Evolutionary conservation across 176 grass and related monocot species (phyloP).

Genomic region (Thinopyrum elongatum): DNA sequence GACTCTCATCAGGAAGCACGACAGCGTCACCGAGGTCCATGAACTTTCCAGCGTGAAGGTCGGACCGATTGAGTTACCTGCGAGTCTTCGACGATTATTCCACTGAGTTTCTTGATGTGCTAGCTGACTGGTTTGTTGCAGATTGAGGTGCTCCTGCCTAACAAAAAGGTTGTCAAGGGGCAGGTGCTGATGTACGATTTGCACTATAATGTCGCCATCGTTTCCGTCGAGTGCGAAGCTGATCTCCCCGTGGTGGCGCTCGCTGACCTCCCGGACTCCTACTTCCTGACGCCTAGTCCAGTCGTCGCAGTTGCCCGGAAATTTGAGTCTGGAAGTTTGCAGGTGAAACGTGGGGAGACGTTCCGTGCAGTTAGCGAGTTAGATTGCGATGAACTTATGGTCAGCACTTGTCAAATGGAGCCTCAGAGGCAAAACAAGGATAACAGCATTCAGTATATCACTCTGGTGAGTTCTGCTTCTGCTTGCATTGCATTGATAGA

Average conservation of each 20-base stretch:
- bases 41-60: background rate
- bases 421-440: background rate
- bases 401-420: background rate
- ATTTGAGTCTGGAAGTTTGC: background rate
- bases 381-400: background rate
- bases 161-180: background rate
- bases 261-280: background rate
- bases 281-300: conserved; percentile 5
- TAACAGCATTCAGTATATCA: too few relatives aligned
- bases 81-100: background rate
- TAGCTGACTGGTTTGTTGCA: background rate
- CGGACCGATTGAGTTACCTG: background rate
- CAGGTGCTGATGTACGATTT: background rate
- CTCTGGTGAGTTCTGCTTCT: too few relatives aligned
- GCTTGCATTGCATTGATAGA: too few relatives aligned
- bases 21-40: background rate
- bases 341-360: background rate
- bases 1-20: background rate
- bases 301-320: background rate
- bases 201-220: background rate
- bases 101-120: background rate
- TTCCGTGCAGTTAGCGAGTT: background rate
- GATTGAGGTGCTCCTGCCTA: background rate
- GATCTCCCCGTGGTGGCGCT: background rate
- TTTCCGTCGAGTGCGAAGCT: background rate